These are phyloP conservation scores for Euphorbia tirucalli DNA, from an alignment of 345 rosid species.

Conservation along the genomic window DNA sequence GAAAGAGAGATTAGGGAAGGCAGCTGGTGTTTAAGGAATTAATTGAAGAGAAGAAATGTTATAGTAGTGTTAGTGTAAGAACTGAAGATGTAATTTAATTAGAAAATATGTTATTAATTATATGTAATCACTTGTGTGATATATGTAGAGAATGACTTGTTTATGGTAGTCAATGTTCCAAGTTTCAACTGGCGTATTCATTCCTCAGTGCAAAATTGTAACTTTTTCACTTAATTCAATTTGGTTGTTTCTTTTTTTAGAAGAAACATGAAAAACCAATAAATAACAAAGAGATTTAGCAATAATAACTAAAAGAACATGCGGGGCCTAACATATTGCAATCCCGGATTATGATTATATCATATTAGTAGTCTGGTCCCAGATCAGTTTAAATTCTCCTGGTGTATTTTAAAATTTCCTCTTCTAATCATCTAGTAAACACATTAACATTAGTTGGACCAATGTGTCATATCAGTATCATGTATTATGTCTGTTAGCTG, in stretches of 20 bases:
- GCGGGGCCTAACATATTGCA: too few species aligned
- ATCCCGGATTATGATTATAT: too few species aligned
- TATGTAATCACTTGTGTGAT: too few species aligned
- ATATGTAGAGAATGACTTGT: conserved; percentile 8
- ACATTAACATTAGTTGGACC: conserved; percentile 1
- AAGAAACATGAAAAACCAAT: too few species aligned
- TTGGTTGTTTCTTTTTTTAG: too few species aligned
- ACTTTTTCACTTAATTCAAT: neutral
- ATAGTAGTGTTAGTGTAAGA: neutral
- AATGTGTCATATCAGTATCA: too few species aligned
- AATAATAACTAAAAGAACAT: too few species aligned
- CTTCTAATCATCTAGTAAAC: neutral
- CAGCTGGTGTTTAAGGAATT: conserved; percentile 48
- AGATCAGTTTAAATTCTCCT: too few species aligned
- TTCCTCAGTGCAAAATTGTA: neutral
- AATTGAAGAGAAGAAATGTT: neutral
- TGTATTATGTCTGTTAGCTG: neutral
- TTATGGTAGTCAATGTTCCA: neutral
- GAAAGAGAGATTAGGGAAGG: conserved; percentile 61
- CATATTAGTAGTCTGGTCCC: too few species aligned
- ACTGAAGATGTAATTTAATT: conserved; percentile 11
- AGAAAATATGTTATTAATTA: conserved; percentile 7
- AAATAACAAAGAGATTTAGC: too few species aligned
- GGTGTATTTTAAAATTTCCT: too few species aligned
- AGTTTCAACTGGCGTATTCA: neutral